A percentile compares a stretch with the other conserved stretches of the same genome.
Conservation (phyloP, 2,329 filamentous ascomycete genomes). For the Bimuria novae-zelandiae region DNA sequence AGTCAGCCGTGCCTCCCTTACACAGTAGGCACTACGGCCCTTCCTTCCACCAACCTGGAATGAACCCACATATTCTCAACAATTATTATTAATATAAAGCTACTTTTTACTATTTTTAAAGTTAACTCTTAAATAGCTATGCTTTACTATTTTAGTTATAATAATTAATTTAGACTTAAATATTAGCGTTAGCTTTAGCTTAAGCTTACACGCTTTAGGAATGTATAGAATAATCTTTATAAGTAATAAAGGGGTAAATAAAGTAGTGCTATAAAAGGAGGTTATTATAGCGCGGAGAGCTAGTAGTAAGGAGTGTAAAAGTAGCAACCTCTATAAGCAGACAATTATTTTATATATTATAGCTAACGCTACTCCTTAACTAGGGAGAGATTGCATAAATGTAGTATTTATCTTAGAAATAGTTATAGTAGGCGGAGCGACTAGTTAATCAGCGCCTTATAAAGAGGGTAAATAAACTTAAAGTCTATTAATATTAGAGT, state of each 20-base stretch:
- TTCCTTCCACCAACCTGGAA: no score
- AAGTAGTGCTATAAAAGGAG: constrained; percentile 5
- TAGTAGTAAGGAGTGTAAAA: background rate
- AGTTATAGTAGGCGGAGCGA: background rate
- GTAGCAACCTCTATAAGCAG: no score
- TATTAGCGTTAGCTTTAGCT: constrained; percentile 11
- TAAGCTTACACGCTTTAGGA: constrained; percentile 12
- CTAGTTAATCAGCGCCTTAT: background rate
- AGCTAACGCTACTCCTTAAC: background rate
- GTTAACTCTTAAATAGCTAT: no score
- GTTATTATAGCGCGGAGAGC: constrained; percentile 10
- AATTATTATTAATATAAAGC: no score
- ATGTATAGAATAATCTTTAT: constrained; percentile 12
- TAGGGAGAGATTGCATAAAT: background rate
- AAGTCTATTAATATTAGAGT: no score
- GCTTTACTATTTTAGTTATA: no score
- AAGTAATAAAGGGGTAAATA: constrained; percentile 4
- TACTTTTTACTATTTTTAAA: no score
- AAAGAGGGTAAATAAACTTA: no score
- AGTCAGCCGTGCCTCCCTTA: no score
- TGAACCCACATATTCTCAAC: no score
- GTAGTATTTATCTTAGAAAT: background rate
- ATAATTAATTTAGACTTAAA: no score
- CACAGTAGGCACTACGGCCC: no score
- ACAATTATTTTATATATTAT: background rate